These are phyloP conservation scores for Irpex sp. DNA, from an alignment of 1,284 basidiomycete species.

Conservation along the genomic window DNA sequence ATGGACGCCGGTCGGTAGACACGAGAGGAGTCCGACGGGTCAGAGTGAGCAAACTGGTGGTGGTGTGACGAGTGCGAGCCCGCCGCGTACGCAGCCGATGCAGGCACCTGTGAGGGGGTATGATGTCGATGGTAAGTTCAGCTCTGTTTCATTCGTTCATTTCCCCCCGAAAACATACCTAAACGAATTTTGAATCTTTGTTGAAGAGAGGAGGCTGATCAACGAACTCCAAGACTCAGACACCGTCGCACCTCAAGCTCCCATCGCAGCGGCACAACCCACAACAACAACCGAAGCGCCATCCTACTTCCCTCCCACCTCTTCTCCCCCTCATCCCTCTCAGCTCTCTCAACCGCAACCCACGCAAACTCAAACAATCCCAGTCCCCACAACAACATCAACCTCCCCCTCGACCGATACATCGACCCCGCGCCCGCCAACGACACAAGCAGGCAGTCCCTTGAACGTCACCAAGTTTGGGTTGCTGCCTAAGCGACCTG, in stretches of 20 bases:
- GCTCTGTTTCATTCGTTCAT: neutral
- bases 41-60: neutral
- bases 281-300: neutral
- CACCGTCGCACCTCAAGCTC: neutral
- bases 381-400: neutral
- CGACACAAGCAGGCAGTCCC: slow-evolving; percentile 24
- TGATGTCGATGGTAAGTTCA: slow-evolving; percentile 12
- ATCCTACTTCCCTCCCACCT: neutral
- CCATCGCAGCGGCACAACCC: neutral
- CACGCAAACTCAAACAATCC: too few relatives aligned
- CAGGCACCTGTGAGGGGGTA: slow-evolving; percentile 12
- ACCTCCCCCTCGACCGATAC: neutral
- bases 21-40: neutral
- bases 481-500: slow-evolving; percentile 70
- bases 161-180: too few relatives aligned
- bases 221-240: neutral
- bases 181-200: too few relatives aligned
- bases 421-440: slow-evolving; percentile 24
- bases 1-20: neutral
- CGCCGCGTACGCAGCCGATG: neutral
- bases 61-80: neutral
- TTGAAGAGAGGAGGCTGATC: neutral
- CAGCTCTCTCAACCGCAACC: too few relatives aligned
- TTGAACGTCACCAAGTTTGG: slow-evolving; percentile 54
- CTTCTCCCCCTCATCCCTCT: neutral